Base-by-base conservation (phyloP, 2,329 filamentous ascomycete genomes). In the Trichoderma citrinoviride region DNA sequence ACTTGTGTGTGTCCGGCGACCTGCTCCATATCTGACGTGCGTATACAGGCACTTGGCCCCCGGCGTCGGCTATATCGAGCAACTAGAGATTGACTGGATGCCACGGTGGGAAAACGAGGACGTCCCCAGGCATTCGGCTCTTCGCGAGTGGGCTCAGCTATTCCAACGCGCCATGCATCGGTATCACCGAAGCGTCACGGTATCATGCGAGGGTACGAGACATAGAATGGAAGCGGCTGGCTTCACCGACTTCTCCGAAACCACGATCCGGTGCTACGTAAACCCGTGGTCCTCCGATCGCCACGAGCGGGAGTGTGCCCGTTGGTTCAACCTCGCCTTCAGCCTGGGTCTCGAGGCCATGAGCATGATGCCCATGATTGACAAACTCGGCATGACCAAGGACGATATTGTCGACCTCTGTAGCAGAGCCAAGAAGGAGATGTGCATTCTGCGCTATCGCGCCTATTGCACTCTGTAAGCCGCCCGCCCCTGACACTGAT, bases 41-140 rank as follows among this genome's bases (percentile, higher is more conserved):
- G 14, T 37, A 29, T 46, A 46, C 54, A 92, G 90, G 61, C 91
- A 96, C 73, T 82, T 97, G 27, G 87, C 87, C 70, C 92, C 92
- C 1, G 88, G 89, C 1, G 83, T 80, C 46, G 94, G 93, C 61
- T 85, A 83, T 73, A 83, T 97, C 63, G 93, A 98, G 77, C 92
- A 96, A 70, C 86, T 96, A 54, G 94, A 98, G 75, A 90, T 98
- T 62, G 92, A 98, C 76, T 91, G 91, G 76, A 81, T 85, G 54
- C 92, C 92, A 19, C 86, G 86, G 58, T 90, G 87, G 72, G 89
- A 92, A 68, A 87, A 91, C 70, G 82, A 83, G 41, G 85, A 86
- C 1, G 77, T 90, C 15, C 81, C 85, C 12, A 69, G 77, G 4
- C 78, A 85, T 43, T 86, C 88, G 7, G 79, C 82, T 29, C 78